A percentile compares a stretch with the other conserved stretches of the same genome.
These are phyloP conservation scores for Termitomyces sp. DNA, from an alignment of 768 basidiomycete species.

Conservation along the genomic window DNA sequence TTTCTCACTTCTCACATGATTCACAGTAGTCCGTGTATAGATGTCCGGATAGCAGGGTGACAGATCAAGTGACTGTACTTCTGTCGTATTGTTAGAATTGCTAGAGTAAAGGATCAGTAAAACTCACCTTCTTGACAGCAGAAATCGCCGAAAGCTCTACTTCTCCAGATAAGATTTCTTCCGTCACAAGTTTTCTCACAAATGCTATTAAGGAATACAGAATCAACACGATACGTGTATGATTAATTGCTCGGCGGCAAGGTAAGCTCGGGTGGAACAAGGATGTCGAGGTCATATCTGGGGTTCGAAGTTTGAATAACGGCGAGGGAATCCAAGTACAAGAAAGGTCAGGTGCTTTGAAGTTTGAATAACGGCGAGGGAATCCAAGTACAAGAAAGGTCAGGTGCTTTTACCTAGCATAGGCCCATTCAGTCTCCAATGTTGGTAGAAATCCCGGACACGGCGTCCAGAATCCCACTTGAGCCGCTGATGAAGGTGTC, in stretches of 20 bases:
- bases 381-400: background rate
- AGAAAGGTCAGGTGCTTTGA: background rate
- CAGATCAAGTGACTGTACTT: background rate
- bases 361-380: background rate
- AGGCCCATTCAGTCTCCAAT: background rate
- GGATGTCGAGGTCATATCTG: no score
- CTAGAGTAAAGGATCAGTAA: background rate
- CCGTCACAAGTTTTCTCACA: no score
- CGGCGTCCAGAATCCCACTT: no score
- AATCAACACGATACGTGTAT: no score
- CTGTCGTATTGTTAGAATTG: background rate
- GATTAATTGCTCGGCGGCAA: no score
- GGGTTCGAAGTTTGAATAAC: no score
- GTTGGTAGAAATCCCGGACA: conserved; percentile 71
- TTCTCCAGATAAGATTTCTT: no score
- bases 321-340: background rate
- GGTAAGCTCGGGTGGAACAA: no score
- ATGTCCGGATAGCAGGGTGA: background rate
- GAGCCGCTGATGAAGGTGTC: conserved; percentile 24
- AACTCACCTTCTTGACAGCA: background rate
- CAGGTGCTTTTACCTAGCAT: no score
- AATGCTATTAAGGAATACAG: no score
- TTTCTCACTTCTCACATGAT: background rate
- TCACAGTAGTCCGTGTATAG: background rate
- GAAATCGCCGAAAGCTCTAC: no score